These are phyloP conservation scores for Lactifluus hygrophoroides DNA, from an alignment of 768 basidiomycete genomes.

Conservation along the genomic window DNA sequence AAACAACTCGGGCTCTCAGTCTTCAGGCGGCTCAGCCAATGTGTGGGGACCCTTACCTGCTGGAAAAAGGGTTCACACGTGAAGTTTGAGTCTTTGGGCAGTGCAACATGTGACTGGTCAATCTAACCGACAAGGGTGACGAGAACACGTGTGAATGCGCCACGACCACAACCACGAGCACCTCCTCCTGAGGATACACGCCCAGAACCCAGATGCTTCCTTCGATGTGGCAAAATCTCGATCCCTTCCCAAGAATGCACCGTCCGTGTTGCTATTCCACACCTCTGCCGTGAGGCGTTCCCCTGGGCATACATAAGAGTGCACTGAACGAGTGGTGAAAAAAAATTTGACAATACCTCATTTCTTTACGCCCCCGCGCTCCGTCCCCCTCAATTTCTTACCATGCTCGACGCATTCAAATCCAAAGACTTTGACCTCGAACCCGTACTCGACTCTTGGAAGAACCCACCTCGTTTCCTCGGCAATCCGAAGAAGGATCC, in stretches of 20 bases:
- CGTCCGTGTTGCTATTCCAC: conserved; percentile 2
- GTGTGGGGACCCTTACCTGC: not conserved
- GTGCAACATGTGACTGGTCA: not conserved
- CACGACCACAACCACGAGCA: not conserved
- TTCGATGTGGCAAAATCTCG: not conserved
- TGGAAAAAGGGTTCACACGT: not conserved
- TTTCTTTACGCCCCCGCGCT: not conserved
- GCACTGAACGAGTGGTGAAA: not conserved
- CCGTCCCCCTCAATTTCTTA: not conserved
- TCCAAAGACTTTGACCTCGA: conserved; percentile 70
- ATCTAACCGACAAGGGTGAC: not conserved
- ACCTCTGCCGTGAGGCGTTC: conserved; percentile 12
- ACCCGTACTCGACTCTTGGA: conserved; percentile 58
- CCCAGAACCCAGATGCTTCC: conserved; percentile 8
- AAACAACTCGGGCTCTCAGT: not conserved
- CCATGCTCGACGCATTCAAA: conserved; percentile 67
- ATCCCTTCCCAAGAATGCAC: not conserved
- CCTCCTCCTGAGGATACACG: conserved; percentile 5
- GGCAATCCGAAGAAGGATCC: conserved; percentile 64
- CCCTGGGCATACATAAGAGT: conserved; percentile 5
- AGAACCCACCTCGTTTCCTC: conserved; percentile 53
- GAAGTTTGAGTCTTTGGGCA: conserved; percentile 6
- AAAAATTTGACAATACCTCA: not conserved
- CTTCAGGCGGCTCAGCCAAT: not conserved
- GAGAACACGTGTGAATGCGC: conserved; percentile 4